phyloP scores from a whole-genome alignment of 2,329 filamentous ascomycete genomes.

The Fusarium siculi region DNA sequence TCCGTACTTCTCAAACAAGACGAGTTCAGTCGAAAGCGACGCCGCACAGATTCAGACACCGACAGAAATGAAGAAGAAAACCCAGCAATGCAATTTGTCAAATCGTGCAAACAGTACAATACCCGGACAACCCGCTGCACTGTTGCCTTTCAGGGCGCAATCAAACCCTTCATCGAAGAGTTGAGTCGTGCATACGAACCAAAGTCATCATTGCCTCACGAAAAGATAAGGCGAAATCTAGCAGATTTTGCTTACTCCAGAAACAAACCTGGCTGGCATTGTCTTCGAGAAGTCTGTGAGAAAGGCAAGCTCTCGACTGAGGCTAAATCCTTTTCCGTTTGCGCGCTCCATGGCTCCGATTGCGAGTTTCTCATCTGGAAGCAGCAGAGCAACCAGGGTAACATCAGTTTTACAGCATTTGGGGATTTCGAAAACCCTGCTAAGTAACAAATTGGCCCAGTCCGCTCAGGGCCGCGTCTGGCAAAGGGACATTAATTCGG shows the following conservation, averaged over 20 bases:
- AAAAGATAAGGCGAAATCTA: background rate
- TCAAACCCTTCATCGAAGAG: background rate
- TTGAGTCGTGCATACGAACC: fast-evolving
- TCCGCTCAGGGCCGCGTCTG: background rate
- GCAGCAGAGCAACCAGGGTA: fast-evolving
- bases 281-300: background rate
- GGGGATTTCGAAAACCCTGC: fast-evolving
- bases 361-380: background rate
- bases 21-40: background rate
- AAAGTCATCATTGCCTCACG: fast-evolving
- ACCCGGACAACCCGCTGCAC: background rate
- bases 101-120: background rate
- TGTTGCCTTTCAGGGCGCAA: background rate
- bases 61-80: background rate
- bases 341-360: fast-evolving
- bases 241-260: background rate
- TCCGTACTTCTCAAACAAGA: background rate
- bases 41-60: background rate
- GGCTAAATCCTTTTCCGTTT: fast-evolving
- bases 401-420: background rate
- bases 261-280: background rate
- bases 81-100: background rate
- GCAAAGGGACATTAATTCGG: background rate
- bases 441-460: background rate
- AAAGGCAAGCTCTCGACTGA: background rate